Percentiles rank a stretch among this genome's conserved stretches.
phyloP scores from a whole-genome alignment of 2,329 filamentous ascomycete species.

The Alternaria sp. region DNA sequence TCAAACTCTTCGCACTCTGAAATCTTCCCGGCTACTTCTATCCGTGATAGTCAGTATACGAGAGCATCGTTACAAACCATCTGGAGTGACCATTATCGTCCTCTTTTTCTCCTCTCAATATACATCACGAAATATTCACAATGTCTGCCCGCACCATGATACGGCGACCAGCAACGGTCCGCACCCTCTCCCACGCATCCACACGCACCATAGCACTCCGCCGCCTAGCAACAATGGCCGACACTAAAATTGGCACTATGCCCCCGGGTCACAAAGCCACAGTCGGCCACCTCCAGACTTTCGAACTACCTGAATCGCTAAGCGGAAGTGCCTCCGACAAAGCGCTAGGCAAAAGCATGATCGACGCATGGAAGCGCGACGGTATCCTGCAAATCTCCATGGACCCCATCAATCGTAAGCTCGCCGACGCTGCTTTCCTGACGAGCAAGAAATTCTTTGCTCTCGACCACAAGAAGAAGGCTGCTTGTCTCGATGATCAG shows the following conservation, averaged over 20 bases:
- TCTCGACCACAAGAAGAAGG: conserved; percentile 45
- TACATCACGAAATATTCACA: neutral
- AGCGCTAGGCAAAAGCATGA: conserved; percentile 17
- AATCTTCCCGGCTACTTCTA: neutral
- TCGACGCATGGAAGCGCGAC: conserved; percentile 16
- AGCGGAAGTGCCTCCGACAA: conserved; percentile 13
- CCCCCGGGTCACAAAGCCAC: conserved; percentile 11
- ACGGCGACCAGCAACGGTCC: neutral
- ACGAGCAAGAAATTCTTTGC: conserved; percentile 17
- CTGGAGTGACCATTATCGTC: neutral
- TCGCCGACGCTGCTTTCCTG: conserved; percentile 14
- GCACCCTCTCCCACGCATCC: neutral
- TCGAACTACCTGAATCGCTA: conserved; percentile 12
- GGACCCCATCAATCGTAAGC: conserved; percentile 19
- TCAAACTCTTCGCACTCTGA: neutral
- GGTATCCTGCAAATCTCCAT: conserved; percentile 18
- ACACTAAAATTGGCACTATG: conserved; percentile 5
- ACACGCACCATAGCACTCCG: neutral
- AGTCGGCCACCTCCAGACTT: conserved; percentile 12
- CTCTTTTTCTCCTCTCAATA: neutral
- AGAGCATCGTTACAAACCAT: neutral
- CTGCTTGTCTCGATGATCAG: conserved; percentile 54
- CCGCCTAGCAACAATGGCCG: conserved; percentile 1
- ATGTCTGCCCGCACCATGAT: conserved; percentile 11
- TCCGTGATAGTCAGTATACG: neutral